Evolutionary conservation across 192 early-diverging fungal species (phyloP).

Genomic region (Backusella westeae): DNA sequence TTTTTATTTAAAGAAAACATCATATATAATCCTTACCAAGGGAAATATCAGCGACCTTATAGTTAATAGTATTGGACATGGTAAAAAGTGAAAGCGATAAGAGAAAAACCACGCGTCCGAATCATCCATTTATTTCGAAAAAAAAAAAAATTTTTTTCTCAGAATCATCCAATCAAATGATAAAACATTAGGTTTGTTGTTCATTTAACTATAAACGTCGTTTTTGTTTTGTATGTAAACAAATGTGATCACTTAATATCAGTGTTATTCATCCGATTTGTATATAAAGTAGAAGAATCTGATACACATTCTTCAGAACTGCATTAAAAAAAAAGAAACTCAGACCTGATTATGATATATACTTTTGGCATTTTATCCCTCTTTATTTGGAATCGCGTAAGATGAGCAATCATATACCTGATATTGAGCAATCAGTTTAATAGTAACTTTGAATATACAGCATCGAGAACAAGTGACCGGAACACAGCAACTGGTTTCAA

Average conservation of each 20-base stretch:
- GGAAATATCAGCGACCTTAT: slow-evolving; percentile 83
- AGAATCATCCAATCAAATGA: background rate
- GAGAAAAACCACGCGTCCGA: background rate
- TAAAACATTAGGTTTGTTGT: background rate
- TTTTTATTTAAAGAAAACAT: background rate
- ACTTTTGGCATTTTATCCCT: background rate
- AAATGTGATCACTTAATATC: background rate
- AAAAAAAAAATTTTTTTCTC: slow-evolving; percentile 9
- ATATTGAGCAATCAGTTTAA: background rate
- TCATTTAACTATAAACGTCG: background rate
- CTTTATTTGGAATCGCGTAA: background rate
- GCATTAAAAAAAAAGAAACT: background rate
- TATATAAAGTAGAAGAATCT: background rate
- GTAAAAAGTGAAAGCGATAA: background rate
- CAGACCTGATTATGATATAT: background rate
- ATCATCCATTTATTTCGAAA: background rate
- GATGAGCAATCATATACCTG: background rate
- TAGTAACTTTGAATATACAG: background rate
- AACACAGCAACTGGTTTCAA: background rate
- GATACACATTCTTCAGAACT: background rate
- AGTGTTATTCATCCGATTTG: background rate
- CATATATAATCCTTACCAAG: slow-evolving; percentile 72
- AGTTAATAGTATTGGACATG: slow-evolving; percentile 15
- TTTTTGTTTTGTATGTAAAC: background rate
- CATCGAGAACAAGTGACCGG: background rate